phyloP scores from a whole-genome alignment of 768 basidiomycete genomes.

The Lactarius hatsudake region DNA sequence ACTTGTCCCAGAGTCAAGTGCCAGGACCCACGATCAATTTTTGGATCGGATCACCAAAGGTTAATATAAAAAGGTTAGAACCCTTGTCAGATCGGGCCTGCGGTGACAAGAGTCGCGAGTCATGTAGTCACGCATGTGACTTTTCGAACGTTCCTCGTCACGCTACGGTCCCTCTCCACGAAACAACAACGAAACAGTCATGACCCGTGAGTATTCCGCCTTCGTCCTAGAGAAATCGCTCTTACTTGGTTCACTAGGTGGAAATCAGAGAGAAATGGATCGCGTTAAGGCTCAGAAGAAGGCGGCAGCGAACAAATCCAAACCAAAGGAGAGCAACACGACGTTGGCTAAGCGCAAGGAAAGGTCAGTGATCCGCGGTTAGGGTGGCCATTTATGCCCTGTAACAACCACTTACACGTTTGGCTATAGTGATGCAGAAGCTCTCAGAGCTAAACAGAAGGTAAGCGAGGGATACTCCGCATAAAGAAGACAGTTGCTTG shows the following conservation, averaged over 20 bases:
- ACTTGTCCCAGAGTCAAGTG: not conserved
- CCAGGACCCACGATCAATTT: constrained; percentile 27
- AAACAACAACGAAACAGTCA: constrained; percentile 12
- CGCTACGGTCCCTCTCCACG: not conserved
- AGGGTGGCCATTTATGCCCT: constrained; percentile 2
- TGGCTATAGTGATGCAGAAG: constrained; percentile 65
- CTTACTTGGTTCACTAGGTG: constrained; percentile 45
- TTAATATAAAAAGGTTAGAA: constrained; percentile 25
- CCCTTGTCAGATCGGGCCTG: constrained; percentile 14
- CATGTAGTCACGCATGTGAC: constrained; percentile 10
- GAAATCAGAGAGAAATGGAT: constrained; percentile 78
- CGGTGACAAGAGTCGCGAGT: not conserved
- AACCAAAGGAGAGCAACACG: constrained; percentile 67
- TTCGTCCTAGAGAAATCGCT: not conserved
- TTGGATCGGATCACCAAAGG: constrained; percentile 28
- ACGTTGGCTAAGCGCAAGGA: constrained; percentile 69
- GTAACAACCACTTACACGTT: constrained; percentile 32
- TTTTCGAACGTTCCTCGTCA: constrained; percentile 2
- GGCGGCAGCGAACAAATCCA: constrained; percentile 50
- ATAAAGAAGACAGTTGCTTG: not conserved
- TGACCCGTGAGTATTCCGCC: constrained; percentile 25
- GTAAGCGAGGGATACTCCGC: constrained; percentile 38
- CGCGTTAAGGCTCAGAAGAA: constrained; percentile 76
- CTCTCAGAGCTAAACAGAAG: constrained; percentile 76
- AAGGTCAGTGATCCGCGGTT: constrained; percentile 48